Evolutionary conservation across 1,284 basidiomycete genomes (phyloP).

Genomic region (Anthracocystis walkeri): DNA sequence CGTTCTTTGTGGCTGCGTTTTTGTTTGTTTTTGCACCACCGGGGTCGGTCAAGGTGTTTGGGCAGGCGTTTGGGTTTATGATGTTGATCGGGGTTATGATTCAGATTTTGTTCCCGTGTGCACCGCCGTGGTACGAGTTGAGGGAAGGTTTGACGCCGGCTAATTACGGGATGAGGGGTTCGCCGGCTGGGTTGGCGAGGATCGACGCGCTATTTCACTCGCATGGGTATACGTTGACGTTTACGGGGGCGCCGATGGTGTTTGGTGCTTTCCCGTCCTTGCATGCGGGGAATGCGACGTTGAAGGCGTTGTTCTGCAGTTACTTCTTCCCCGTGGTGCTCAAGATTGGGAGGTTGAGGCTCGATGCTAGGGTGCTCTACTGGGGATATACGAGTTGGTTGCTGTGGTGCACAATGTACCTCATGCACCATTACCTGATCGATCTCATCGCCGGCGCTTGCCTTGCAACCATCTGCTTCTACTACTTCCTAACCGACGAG

Average conservation of each 20-base stretch:
- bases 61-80: slow-evolving; percentile 90
- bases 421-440: slow-evolving; percentile 83
- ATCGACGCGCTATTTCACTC: slow-evolving; percentile 89
- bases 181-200: slow-evolving; percentile 89
- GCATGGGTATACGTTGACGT: slow-evolving; percentile 83
- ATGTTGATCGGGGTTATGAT: slow-evolving; percentile 88
- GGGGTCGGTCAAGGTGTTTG: slow-evolving; percentile 86
- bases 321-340: slow-evolving; percentile 85
- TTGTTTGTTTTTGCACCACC: slow-evolving; percentile 84
- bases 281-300: slow-evolving; percentile 89
- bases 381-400: slow-evolving; percentile 90
- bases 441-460: slow-evolving; percentile 95
- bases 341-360: slow-evolving; percentile 46
- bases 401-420: slow-evolving; percentile 93
- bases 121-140: slow-evolving; percentile 95
- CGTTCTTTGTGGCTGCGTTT: slow-evolving; percentile 75
- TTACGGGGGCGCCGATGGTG: slow-evolving; percentile 88
- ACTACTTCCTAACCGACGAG: slow-evolving; percentile 71
- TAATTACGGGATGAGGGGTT: slow-evolving; percentile 87
- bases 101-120: slow-evolving; percentile 91
- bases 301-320: slow-evolving; percentile 90
- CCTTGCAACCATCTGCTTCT: slow-evolving; percentile 87
- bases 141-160: slow-evolving; percentile 96
- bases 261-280: slow-evolving; percentile 97
- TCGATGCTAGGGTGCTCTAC: slow-evolving; percentile 73